Percentiles rank a stretch among this genome's conserved stretches.
Conservation (phyloP, 805 yeast species). For the Zygosaccharomyces lentus region DNA sequence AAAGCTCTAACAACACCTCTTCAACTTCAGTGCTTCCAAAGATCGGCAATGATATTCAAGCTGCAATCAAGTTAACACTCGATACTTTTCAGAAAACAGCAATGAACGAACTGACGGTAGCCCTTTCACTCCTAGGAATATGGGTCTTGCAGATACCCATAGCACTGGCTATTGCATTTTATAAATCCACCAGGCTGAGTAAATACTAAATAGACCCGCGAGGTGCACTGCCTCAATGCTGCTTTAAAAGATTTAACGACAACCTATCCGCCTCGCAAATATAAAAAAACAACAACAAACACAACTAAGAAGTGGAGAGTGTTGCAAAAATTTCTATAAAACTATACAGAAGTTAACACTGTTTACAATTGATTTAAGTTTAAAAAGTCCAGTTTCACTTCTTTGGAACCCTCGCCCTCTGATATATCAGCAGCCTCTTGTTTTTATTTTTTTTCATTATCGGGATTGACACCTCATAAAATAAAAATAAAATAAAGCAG, state of each 20-base stretch:
- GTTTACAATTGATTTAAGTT: not conserved
- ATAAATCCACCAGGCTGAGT: conserved; percentile 5
- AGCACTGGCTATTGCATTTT: conserved; percentile 27
- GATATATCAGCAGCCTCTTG: too few species aligned
- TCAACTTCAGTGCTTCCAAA: conserved; percentile 6
- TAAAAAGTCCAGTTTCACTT: not conserved
- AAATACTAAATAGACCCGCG: not conserved
- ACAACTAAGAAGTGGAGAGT: not conserved
- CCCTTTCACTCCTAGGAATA: conserved; percentile 40
- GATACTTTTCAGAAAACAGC: conserved; percentile 31
- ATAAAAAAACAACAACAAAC: not conserved
- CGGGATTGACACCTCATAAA: conserved; percentile 4
- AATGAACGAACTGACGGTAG: conserved; percentile 44
- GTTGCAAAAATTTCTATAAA: not conserved
- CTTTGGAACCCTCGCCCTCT: too few species aligned
- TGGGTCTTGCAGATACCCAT: conserved; percentile 48
- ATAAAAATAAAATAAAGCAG: not conserved
- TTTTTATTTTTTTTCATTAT: conserved; percentile 1
- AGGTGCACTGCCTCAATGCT: not conserved
- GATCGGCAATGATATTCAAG: conserved; percentile 9
- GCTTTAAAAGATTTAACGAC: not conserved
- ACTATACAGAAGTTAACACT: not conserved
- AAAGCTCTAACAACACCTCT: conserved; percentile 2
- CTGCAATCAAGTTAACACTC: conserved; percentile 10
- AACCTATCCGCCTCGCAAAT: too few species aligned